Base-by-base conservation (phyloP, 306 rosid species). In the Notholithocarpus densiflorus region DNA sequence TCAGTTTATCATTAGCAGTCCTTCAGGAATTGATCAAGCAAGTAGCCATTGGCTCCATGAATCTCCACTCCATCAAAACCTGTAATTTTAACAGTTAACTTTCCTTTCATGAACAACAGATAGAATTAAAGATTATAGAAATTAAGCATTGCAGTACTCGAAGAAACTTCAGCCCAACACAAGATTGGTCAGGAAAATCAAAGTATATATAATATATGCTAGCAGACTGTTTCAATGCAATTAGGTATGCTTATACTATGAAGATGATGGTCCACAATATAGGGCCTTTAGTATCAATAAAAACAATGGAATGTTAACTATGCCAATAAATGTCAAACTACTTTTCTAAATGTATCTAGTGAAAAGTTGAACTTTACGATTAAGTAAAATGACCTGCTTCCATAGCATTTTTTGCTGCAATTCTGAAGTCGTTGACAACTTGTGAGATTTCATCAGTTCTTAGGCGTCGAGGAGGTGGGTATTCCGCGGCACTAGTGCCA, bases 61-160 rank as follows among this genome's bases (percentile, higher is more conserved):
- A 85, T 71, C 84, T 88, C 91, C 24, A 88, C 89, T 55, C 89
- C 91, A 53, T 88, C 91, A 79, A 88, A 88, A 8, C 89, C 89
- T 83, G 43, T n/a, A 64, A 9, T 1, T 62, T 13, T n/a, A 12
- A 12, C 5, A 10, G n/a, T 73, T 11, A 56, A 43, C 12, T n/a
- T 4, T 21, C 29, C 2, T n/a, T 18, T 14, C 20, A 37, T 37
- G 43, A 37, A 0, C 37, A 37, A 37, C 10, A 37, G 43, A 37
- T 37, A 37, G 43, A 37, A 37, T 37, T 37, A 37, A 37, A 6
- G 43, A 37, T 37, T 37, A 37, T 37, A 37, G 43, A 37, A 37
- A 37, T 37, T 55, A 6, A 15, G 26, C n/a, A 4, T 17, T 56
- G n/a, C 61, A 1, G 61, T 37, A 37, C 43, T 56, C 7, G 9